Evolutionary conservation across 345 rosid species (phyloP).

Genomic region (Sisymbrium irio): DNA sequence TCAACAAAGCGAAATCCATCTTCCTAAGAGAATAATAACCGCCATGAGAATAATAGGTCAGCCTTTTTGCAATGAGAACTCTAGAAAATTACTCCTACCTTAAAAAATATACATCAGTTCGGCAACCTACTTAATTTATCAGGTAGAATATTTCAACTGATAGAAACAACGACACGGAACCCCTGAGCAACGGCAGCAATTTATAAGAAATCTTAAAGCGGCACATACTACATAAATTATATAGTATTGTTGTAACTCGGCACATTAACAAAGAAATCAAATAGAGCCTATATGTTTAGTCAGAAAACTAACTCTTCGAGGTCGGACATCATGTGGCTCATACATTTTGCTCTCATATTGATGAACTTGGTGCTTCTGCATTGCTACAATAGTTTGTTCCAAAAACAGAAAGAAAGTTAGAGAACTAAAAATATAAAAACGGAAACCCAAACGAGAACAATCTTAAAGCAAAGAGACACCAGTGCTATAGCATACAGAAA

Average conservation of each 20-base stretch:
- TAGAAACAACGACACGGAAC: background rate
- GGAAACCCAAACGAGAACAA: background rate
- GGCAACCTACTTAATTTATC: background rate
- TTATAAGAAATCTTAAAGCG: background rate
- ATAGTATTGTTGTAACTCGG: background rate
- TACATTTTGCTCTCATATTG: constrained; percentile 62
- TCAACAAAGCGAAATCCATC: background rate
- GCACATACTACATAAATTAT: background rate
- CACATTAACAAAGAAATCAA: constrained; percentile 1
- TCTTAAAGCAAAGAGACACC: background rate
- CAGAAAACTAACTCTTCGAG: constrained; percentile 65
- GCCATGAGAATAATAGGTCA: background rate
- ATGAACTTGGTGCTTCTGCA: constrained; percentile 48
- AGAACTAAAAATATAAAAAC: background rate
- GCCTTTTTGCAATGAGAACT: background rate
- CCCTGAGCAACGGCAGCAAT: background rate
- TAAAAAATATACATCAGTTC: background rate
- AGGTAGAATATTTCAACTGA: background rate
- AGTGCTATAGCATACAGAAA: background rate
- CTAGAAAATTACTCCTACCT: background rate
- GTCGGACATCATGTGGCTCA: constrained; percentile 50
- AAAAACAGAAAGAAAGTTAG: constrained; percentile 11
- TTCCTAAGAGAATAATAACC: background rate
- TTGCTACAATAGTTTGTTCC: constrained; percentile 42
- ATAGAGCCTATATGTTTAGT: constrained; percentile 23